Evolutionary conservation across 805 yeast species (phyloP), one percentile per base, ranked within the genome.

Genomic region (Ogataea trehalophila): DNA sequence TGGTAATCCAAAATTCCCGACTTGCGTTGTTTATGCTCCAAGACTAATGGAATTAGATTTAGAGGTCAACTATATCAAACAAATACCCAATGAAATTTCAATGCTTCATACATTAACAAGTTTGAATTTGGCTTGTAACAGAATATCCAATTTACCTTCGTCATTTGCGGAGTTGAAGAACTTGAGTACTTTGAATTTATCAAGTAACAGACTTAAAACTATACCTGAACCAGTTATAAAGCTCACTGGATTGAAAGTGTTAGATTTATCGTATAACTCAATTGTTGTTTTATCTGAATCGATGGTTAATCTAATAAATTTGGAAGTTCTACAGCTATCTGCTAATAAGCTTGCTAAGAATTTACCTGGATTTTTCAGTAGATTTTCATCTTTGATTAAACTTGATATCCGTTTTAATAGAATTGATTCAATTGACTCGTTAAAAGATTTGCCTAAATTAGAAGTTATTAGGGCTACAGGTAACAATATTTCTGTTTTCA

Each of bases 241-340:
- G 22, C 72, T 92, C 51, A 60, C 72, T 0, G 76, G 76, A 44
- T 72, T 92, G 45, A 68, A 72, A 39, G 84, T 83, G 45, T 71
- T 94, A 52, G 95, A 92, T 60, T 60, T 92, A 39, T 87, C 96
- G 0, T 91, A 88, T 66, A 94, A 94, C 64, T 78, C 79, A 44
- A 76, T 94, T 29, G 66, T 74, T 2, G 49, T 50, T 2, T 55
- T 94, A 1, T 95, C 97, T 0, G 72, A 66, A 13, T 73, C 81
- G 3, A 74, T 89, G 33, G 78, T 81, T 15, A 71, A 76, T 20
- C 68, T 92, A 50, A 70, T 67, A 1, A 78, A 81, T 23, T 70
- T 94, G 39, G 82, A 81, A 42, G 82, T 80, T 50, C 73, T 92
- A 54, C 85, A 84, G 55, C 67, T 91, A 39, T 83, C 91, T 33